phyloP scores from a whole-genome alignment of 73 alveolate species.

The Blepharisma stoltei region DNA sequence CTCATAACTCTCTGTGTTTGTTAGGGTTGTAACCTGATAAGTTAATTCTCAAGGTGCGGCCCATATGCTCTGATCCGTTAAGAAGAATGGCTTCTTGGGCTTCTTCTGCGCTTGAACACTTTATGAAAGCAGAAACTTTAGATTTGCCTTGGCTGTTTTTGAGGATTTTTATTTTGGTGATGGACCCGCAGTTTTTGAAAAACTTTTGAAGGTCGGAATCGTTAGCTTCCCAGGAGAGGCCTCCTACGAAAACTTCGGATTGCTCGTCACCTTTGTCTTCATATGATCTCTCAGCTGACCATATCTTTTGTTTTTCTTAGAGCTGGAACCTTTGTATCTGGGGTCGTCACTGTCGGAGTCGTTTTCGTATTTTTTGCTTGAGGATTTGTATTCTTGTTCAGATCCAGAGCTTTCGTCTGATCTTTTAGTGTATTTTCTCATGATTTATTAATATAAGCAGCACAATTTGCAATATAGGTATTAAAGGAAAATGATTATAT shows the following conservation, averaged over 20 bases:
- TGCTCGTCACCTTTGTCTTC: background rate
- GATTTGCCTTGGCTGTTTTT: slow-evolving; percentile 33
- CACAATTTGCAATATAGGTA: no score
- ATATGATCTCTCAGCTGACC: background rate
- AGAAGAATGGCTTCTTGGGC: slow-evolving; percentile 45
- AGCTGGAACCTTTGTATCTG: slow-evolving; percentile 26
- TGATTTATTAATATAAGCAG: no score
- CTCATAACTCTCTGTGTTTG: background rate
- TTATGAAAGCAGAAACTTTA: slow-evolving; percentile 48
- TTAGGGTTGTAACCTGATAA: slow-evolving; percentile 45
- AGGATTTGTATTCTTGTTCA: no score
- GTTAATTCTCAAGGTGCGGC: slow-evolving; percentile 53
- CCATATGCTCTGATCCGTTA: slow-evolving; percentile 53
- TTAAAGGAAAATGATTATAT: no score
- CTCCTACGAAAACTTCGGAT: slow-evolving; percentile 51
- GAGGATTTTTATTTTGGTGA: slow-evolving; percentile 38
- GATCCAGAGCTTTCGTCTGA: no score
- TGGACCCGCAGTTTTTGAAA: slow-evolving; percentile 47
- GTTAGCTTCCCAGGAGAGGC: slow-evolving; percentile 41
- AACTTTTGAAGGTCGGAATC: slow-evolving; percentile 36
- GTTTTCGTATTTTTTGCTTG: background rate
- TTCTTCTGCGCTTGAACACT: slow-evolving; percentile 41
- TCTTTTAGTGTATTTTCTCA: no score
- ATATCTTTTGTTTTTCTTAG: slow-evolving; percentile 34
- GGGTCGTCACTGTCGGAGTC: slow-evolving; percentile 28